Evolutionary conservation across 1,139 yeast species (phyloP).

Genomic region (Debaryomyces sp.): DNA sequence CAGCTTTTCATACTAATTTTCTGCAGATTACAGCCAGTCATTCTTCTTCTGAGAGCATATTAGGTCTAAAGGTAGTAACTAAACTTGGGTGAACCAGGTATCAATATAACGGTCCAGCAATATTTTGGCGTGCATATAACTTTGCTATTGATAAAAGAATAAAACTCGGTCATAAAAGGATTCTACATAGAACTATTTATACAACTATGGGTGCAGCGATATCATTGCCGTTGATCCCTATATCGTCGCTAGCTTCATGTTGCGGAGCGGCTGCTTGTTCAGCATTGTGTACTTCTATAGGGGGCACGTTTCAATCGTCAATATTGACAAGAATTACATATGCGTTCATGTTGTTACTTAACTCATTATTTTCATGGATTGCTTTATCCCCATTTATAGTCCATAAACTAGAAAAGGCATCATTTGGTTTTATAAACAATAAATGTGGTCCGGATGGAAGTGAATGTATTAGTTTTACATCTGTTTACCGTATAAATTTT

Average conservation of each 20-base stretch:
- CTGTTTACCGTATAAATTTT: constrained; percentile 88
- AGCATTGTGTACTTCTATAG: constrained; percentile 62
- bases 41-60: background rate
- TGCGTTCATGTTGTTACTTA: constrained; percentile 74
- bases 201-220: constrained; percentile 77
- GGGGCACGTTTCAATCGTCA: constrained; percentile 66
- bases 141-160: background rate
- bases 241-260: constrained; percentile 59
- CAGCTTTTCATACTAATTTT: background rate
- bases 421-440: constrained; percentile 67
- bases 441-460: constrained; percentile 73
- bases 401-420: constrained; percentile 70
- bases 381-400: constrained; percentile 84
- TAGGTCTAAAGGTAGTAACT: background rate
- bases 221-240: constrained; percentile 69
- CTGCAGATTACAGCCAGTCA: background rate
- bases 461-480: constrained; percentile 89
- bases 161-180: background rate
- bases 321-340: constrained; percentile 73
- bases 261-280: constrained; percentile 85
- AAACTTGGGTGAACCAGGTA: background rate
- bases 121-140: constrained; percentile 1
- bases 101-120: background rate
- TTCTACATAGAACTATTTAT: background rate
- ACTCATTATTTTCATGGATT: constrained; percentile 87